Evolutionary conservation across 2,329 filamentous ascomycete genomes (phyloP), one percentile per base, ranked within the genome.

Genomic region (Fusarium brevicatenulatum): DNA sequence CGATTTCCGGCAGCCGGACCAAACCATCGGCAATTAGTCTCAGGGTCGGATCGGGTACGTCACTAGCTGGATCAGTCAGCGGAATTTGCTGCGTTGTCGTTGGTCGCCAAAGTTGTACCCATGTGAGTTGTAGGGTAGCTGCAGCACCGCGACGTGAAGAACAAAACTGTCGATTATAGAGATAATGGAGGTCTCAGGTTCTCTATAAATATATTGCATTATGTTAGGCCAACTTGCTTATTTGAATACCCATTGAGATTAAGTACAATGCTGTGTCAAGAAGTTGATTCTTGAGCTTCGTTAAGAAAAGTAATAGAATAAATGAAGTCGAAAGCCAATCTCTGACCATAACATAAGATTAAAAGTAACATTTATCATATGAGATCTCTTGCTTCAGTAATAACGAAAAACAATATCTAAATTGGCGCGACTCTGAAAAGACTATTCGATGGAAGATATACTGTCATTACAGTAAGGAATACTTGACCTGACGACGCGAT

Each of bases 151-250:
- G 11, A 11, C 37, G 6, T 23, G 21, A 43, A 15, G 9, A 32
- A 32, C 8, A 43, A 23, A 23, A 2, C 10, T 9, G 19, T 18
- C 13, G 7, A 18, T 39, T 18, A 5, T 7, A 5, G 23, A 39
- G 2, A 16, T 9, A 21, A 13, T 13, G 18, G 18, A 11, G 16
- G 18, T 25, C 4, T 6, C 11, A 2, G 7, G 0, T 7, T 32
- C 11, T 12, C 3, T 32, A 32, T 4, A 32, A 12, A 13, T 5
- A 13, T 32, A 10, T 19, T 9, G 9, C 3, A 6, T 12, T 2
- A n/a, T 32, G 15, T 10, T 11, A 10, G 9, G 30, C 11, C 12
- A 32, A 10, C 12, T 32, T 32, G 30, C 4, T 32, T 12, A 32
- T 32, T 32, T 32, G 11, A 11, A 11, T 32, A 10, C 11, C 10